Evolutionary conservation across 352 stramenopile species (phyloP).

Genomic region (Globisporangium abappressorium): DNA sequence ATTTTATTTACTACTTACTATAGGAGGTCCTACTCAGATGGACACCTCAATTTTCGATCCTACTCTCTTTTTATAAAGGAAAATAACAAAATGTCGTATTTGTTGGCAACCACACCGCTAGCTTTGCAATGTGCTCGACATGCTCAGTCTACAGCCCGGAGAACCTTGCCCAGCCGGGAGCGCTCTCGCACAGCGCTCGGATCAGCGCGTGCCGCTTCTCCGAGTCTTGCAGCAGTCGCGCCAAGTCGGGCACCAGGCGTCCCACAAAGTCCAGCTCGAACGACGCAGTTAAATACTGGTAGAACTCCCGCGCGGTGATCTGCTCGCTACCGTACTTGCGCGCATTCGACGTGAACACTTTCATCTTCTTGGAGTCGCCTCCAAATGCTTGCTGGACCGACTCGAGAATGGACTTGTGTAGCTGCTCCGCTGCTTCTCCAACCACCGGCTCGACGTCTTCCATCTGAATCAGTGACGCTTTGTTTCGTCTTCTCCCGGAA

Average conservation of each 20-base stretch:
- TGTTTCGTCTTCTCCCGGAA: conserved; percentile 44
- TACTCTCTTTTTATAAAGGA: background rate
- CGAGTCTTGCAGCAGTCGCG: conserved; percentile 77
- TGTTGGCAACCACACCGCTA: background rate
- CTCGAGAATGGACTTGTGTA: conserved; percentile 85
- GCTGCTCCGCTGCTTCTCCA: conserved; percentile 71
- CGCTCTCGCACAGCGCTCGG: conserved; percentile 78
- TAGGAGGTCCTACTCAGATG: conserved; percentile 1
- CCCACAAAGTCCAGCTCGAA: conserved; percentile 88
- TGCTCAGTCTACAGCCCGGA: conserved; percentile 51
- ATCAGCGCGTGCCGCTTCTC: conserved; percentile 85
- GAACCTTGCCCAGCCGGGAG: conserved; percentile 79
- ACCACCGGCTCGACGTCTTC: conserved; percentile 83
- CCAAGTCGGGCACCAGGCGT: conserved; percentile 78
- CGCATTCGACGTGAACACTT: conserved; percentile 79
- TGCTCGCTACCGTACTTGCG: conserved; percentile 85
- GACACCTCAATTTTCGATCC: background rate
- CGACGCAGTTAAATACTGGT: conserved; percentile 87
- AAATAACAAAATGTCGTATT: conserved; percentile 5
- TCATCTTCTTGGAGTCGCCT: conserved; percentile 83
- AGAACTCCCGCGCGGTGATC: conserved; percentile 85
- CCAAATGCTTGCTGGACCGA: conserved; percentile 66
- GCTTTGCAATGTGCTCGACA: background rate
- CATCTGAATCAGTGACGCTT: conserved; percentile 48
- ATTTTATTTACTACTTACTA: conserved; percentile 17